phyloP scores from a whole-genome alignment of 176 grass and related monocot genomes.

The Musa schizocarpa region DNA sequence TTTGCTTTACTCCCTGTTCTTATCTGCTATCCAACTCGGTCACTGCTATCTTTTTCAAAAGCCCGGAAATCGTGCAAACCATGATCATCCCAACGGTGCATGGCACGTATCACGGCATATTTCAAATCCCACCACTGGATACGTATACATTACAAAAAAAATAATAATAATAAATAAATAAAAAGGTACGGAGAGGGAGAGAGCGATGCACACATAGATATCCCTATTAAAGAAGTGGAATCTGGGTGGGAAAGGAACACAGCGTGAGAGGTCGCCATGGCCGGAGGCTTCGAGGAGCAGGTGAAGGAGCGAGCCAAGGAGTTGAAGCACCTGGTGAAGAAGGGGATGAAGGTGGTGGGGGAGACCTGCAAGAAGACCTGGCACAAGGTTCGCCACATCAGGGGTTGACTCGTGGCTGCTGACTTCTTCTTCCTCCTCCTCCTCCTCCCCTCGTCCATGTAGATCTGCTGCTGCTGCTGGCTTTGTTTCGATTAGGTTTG shows the following conservation, averaged over 20 bases:
- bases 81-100: too few species aligned
- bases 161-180: too few species aligned
- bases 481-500: too few species aligned
- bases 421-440: too few species aligned
- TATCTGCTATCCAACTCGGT: not conserved
- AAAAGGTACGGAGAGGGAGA: too few species aligned
- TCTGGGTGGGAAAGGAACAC: not conserved
- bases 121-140: too few species aligned
- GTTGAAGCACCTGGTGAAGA: constrained; percentile 54
- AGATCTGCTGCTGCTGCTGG: too few species aligned
- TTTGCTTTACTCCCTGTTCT: not conserved
- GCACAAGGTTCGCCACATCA: constrained; percentile 69
- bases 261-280: not conserved
- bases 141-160: too few species aligned
- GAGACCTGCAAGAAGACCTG: constrained; percentile 68
- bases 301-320: constrained; percentile 44
- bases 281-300: constrained; percentile 36
- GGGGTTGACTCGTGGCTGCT: constrained; percentile 17
- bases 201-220: too few species aligned
- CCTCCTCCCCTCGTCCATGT: too few species aligned
- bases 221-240: not conserved
- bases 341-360: constrained; percentile 52
- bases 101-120: too few species aligned
- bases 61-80: not conserved
- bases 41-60: not conserved